A percentile compares a stretch with the other conserved stretches of the same genome.
Conservation (phyloP, 1,284 basidiomycete genomes). For the Marasmius fiardii region DNA sequence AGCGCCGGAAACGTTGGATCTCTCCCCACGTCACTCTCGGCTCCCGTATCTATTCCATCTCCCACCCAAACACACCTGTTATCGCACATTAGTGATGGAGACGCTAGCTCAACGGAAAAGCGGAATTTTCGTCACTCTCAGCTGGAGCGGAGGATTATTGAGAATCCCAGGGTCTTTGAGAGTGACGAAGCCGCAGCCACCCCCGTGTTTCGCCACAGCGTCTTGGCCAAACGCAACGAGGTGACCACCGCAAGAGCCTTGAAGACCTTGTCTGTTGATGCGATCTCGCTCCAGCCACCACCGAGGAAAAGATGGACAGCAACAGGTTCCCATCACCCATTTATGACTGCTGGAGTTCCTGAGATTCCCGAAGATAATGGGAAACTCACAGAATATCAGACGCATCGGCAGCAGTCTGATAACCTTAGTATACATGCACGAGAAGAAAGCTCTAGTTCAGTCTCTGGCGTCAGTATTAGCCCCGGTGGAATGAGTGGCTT, state of each 20-base stretch:
- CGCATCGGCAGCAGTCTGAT: slow-evolving; percentile 18
- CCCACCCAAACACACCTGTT: neutral
- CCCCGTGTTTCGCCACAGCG: slow-evolving; percentile 3
- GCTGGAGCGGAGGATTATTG: slow-evolving; percentile 51
- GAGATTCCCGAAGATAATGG: slow-evolving; percentile 24
- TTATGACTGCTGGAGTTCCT: slow-evolving; percentile 1
- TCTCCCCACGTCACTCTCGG: neutral
- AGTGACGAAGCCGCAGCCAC: slow-evolving; percentile 21
- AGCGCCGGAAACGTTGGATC: neutral
- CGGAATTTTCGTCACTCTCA: slow-evolving; percentile 23
- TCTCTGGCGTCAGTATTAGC: neutral
- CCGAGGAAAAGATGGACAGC: slow-evolving; percentile 57
- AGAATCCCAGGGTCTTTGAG: slow-evolving; percentile 33
- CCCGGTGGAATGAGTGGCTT: slow-evolving; percentile 4
- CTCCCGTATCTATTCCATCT: neutral
- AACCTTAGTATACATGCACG: neutral
- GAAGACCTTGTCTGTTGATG: slow-evolving; percentile 32
- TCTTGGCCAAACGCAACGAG: slow-evolving; percentile 13
- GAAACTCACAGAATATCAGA: slow-evolving; percentile 22
- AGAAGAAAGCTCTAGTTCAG: neutral
- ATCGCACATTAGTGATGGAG: neutral
- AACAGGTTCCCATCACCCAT: slow-evolving; percentile 1
- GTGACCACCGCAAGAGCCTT: slow-evolving; percentile 19
- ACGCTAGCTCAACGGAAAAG: slow-evolving; percentile 6
- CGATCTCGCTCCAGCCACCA: slow-evolving; percentile 59